Base-by-base conservation (phyloP, 1,284 basidiomycete species). In the Spongispora temasekensis region DNA sequence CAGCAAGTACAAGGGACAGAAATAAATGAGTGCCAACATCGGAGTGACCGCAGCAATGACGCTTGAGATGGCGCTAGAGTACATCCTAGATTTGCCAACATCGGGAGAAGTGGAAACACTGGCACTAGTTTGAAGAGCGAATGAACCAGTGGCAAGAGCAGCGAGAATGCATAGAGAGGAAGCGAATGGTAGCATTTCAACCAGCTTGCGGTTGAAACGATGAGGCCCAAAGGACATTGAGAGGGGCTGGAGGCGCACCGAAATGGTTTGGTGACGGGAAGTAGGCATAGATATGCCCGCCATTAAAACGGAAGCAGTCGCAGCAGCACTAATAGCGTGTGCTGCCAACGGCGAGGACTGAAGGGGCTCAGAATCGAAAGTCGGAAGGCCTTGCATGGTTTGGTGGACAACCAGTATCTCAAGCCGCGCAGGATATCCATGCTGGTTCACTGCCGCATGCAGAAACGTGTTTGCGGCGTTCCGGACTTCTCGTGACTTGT, bases 1-100 rank as follows among this genome's bases (percentile, higher is more conserved):
- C 12, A 78, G 74, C 75, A 80, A 78, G 25, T 80, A 79, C 32
- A 87, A 64, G 10, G 76, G 76, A 13, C 77, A 79, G 60, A 83
- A 72, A 67, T 85, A 87, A 23, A 79, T 70, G 23, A 84, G 69
- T 0, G 78, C 80, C 28, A 84, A 65, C 68, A 81, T 75, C 0
- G 81, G 76, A 5, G 78, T 77, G 19, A 83, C 74, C 32, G 78
- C 80, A 35, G 79, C 78, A 53, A 83, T 76, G 53, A 83, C 67
- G 52, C 78, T 79, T 3, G 79, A 78, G 19, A 79, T 67, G 61
- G 76, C 74, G 42, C 73, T 76, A 3, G 75, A 74, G 53, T 76
- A 73, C 60, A 75, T 73, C 57, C 72, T 75, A n/a, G 71, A 69
- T 63, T 67, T 65, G 56, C 30, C 65, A 55, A 52, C 62, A 63